Conservation (phyloP, 177 flowering plant species). For the Telopea speciosissima region DNA sequence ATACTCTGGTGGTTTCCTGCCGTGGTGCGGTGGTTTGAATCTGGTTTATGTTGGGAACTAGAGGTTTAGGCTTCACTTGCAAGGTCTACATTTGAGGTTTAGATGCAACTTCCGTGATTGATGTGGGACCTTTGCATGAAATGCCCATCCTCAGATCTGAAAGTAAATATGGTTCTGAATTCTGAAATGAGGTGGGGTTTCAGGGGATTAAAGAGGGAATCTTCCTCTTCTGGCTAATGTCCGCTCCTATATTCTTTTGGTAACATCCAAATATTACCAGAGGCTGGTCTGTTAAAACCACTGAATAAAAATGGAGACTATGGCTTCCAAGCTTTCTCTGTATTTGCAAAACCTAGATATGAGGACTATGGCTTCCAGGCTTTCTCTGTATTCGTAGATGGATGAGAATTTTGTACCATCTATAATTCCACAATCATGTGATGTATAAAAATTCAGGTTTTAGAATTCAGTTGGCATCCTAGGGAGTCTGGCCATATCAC, state of each 20-base stretch:
- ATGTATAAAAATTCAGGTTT: background rate
- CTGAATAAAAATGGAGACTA: background rate
- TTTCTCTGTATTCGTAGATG: background rate
- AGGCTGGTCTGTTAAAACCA: background rate
- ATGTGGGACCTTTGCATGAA: conserved; percentile 23
- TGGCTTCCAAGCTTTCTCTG: background rate
- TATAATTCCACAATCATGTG: background rate
- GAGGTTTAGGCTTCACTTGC: conserved; percentile 4
- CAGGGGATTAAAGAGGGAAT: conserved; percentile 24
- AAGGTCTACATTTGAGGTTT: conserved; percentile 11
- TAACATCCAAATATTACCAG: conserved; percentile 2
- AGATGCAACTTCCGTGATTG: conserved; percentile 11
- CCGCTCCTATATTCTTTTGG: conserved; percentile 3
- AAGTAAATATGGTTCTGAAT: conserved; percentile 18
- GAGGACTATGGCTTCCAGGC: background rate
- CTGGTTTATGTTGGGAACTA: background rate
- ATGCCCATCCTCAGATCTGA: conserved; percentile 27
- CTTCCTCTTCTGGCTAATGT: conserved; percentile 21
- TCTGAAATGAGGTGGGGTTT: conserved; percentile 16
- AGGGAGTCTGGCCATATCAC: background rate
- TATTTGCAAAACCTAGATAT: background rate
- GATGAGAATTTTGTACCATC: background rate
- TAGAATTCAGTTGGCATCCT: background rate
- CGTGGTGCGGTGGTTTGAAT: conserved; percentile 1
- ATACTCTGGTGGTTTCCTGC: no score